Percentiles rank a stretch among this genome's conserved stretches.
Conservation (phyloP, 1,284 basidiomycete species). For the Ustilago vetiveriae region DNA sequence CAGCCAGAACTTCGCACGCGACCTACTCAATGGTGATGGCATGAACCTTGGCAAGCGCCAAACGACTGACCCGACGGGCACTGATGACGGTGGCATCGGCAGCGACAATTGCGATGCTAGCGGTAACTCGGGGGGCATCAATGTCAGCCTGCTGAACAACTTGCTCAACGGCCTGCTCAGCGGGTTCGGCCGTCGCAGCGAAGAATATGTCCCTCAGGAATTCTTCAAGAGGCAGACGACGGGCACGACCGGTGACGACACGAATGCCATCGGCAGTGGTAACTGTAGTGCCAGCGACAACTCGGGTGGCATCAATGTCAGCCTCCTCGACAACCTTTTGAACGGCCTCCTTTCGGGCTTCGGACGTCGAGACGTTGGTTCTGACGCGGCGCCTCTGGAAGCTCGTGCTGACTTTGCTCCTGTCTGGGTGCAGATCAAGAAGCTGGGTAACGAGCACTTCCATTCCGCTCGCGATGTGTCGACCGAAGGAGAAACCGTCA, state of each 20-base stretch:
- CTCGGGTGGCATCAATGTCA: conserved; percentile 46
- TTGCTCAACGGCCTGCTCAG: conserved; percentile 50
- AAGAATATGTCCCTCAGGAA: conserved; percentile 15
- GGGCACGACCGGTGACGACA: conserved; percentile 7
- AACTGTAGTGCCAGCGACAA: conserved; percentile 45
- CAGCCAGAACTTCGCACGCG: conserved; percentile 35
- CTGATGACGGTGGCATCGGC: conserved; percentile 7
- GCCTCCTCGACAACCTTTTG: conserved; percentile 50
- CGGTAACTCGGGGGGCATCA: conserved; percentile 45
- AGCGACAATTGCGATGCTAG: conserved; percentile 41
- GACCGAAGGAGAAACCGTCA: conserved; percentile 8
- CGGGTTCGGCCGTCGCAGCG: conserved; percentile 27
- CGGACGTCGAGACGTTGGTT: conserved; percentile 21
- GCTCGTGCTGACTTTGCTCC: conserved; percentile 50
- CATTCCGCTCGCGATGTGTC: conserved; percentile 19
- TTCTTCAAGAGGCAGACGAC: conserved; percentile 31
- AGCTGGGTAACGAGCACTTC: conserved; percentile 48
- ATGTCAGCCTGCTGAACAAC: conserved; percentile 51
- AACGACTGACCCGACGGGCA: neutral
- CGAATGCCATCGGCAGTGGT: conserved; percentile 16
- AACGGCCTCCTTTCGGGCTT: conserved; percentile 46
- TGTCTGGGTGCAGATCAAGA: conserved; percentile 52
- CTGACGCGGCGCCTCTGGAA: conserved; percentile 12
- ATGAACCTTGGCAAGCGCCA: conserved; percentile 46
- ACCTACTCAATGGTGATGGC: conserved; percentile 43